These are phyloP conservation scores for Agarophyton chilense DNA, from an alignment of 23 red algal species.

Conservation along the genomic window DNA sequence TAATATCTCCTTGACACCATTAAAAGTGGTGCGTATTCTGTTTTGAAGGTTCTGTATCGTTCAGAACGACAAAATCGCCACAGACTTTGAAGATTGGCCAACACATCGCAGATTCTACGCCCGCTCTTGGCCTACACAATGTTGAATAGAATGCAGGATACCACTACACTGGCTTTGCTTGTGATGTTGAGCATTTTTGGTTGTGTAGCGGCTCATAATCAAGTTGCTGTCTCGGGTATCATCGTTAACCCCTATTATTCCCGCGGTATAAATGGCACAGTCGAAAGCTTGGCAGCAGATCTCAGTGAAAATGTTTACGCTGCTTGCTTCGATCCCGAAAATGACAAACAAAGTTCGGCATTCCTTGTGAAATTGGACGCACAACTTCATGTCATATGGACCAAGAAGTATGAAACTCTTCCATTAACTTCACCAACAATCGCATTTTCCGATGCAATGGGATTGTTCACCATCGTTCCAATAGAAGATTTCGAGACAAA, in stretches of 20 bases:
- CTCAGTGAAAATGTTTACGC: neutral
- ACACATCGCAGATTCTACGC: too few relatives aligned
- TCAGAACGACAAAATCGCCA: too few relatives aligned
- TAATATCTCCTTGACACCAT: too few relatives aligned
- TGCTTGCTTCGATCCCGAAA: neutral
- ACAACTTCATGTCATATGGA: neutral
- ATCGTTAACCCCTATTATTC: neutral
- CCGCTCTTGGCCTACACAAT: neutral
- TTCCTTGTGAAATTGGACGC: neutral
- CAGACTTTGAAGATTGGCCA: too few relatives aligned
- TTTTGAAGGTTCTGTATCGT: too few relatives aligned
- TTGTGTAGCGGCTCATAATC: neutral
- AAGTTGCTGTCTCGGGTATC: neutral
- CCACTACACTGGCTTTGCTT: neutral
- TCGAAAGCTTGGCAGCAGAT: neutral
- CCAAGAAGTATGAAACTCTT: neutral
- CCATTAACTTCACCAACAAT: neutral
- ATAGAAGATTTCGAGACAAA: neutral
- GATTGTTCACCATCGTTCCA: neutral
- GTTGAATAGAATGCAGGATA: neutral
- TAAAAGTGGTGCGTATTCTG: too few relatives aligned
- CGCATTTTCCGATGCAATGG: slow-evolving; percentile 10
- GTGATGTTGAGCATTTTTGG: neutral
- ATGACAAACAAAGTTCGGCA: neutral
- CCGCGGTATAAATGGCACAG: neutral